Evolutionary conservation across 2,329 filamentous ascomycete species (phyloP).

Genomic region (Sporothrix luriei): DNA sequence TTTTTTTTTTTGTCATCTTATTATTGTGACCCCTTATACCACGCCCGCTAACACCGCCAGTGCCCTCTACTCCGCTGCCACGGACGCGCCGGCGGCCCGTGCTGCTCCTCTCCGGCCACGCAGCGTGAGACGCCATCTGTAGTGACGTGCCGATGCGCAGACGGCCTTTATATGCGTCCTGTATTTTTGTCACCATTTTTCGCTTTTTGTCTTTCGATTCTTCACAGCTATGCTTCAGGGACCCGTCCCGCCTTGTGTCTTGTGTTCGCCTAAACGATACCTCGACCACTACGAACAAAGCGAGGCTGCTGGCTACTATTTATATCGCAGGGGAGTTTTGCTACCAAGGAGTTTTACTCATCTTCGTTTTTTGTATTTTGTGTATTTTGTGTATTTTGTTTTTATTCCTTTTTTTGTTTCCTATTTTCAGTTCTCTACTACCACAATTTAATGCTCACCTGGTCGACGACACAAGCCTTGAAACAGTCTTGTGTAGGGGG

Average conservation of each 20-base stretch:
- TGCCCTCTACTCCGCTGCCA: conserved; percentile 23
- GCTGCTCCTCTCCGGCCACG: conserved; percentile 20
- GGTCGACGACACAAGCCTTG: not conserved
- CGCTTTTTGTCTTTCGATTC: not conserved
- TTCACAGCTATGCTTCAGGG: not conserved
- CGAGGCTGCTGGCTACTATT: conserved; percentile 2
- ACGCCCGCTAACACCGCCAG: conserved; percentile 12
- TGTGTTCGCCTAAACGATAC: no score
- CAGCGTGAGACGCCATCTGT: conserved; percentile 25
- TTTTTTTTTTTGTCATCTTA: not conserved
- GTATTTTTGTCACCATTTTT: not conserved
- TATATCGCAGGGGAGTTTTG: not conserved
- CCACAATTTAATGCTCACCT: conserved; percentile 14
- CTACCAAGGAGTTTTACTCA: not conserved
- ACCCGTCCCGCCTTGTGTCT: not conserved
- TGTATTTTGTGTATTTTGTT: no score
- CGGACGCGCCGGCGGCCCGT: conserved; percentile 3
- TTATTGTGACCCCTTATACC: no score
- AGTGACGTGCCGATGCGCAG: not conserved
- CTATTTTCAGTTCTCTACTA: not conserved
- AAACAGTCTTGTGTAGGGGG: not conserved
- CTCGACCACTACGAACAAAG: not conserved
- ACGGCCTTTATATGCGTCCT: not conserved
- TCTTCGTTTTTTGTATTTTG: not conserved
- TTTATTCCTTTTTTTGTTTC: not conserved